A percentile compares a stretch with the other conserved stretches of the same genome.
Evolutionary conservation across 495 filamentous ascomycete species (phyloP).

Genomic region (Niebla homalea): DNA sequence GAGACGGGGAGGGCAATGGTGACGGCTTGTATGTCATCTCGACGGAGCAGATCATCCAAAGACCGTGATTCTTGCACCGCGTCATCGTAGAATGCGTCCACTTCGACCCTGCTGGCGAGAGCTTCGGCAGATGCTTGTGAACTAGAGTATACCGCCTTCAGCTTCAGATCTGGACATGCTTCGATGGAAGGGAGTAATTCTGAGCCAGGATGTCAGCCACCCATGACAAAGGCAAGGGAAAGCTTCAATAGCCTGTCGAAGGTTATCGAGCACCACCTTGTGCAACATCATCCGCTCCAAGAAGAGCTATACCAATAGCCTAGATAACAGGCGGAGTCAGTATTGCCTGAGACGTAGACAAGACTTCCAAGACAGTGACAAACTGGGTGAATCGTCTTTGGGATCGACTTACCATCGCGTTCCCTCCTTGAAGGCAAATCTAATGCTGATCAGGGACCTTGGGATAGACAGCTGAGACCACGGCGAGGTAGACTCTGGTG

Average conservation of each 20-base stretch:
- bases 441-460: too few relatives aligned
- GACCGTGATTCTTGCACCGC: conserved; percentile 2
- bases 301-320: conserved; percentile 14
- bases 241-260: background rate
- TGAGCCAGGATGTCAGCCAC: background rate
- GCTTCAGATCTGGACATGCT: conserved; percentile 5
- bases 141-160: conserved; percentile 21
- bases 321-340: too few relatives aligned
- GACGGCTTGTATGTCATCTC: conserved; percentile 17
- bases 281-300: conserved; percentile 12
- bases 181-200: conserved; percentile 19
- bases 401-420: too few relatives aligned
- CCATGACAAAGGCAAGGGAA: background rate
- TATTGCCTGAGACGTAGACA: too few relatives aligned
- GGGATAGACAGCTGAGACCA: too few relatives aligned
- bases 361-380: too few relatives aligned
- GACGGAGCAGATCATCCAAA: conserved; percentile 16
- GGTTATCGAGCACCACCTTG: conserved; percentile 5
- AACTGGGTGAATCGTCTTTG: too few relatives aligned
- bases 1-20: conserved; percentile 17
- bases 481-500: too few relatives aligned
- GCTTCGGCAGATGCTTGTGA: conserved; percentile 13
- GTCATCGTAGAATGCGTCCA: conserved; percentile 14
- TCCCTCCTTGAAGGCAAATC: too few relatives aligned
- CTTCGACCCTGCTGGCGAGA: background rate